Conservation (phyloP, 2,329 filamentous ascomycete species). For the Eurotiales sp. region DNA sequence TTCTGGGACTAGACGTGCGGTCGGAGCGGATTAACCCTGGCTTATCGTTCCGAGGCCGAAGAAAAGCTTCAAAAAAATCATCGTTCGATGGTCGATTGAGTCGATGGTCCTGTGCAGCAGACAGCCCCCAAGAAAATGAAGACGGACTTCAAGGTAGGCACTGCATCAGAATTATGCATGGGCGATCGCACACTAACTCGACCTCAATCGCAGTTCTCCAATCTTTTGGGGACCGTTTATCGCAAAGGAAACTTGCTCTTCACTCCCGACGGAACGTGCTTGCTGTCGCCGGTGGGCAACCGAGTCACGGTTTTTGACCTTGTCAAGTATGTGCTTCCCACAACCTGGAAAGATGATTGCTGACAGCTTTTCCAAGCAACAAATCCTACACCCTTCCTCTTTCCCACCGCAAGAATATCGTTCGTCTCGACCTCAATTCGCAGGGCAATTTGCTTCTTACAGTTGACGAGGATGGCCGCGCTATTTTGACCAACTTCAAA, state of each 20-base stretch:
- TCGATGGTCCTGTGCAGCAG: neutral
- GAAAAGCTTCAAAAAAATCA: constrained; percentile 17
- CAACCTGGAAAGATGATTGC: neutral
- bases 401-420: constrained; percentile 89
- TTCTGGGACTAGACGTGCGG: constrained; percentile 20
- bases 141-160: constrained; percentile 91
- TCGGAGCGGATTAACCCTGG: constrained; percentile 25
- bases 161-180: neutral
- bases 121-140: constrained; percentile 64
- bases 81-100: constrained; percentile 11
- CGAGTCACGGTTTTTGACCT: constrained; percentile 93
- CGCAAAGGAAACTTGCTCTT: constrained; percentile 96
- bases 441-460: constrained; percentile 88
- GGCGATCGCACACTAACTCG: constrained; percentile 12
- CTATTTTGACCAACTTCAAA: constrained; percentile 86
- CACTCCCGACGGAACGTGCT: constrained; percentile 90
- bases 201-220: constrained; percentile 72
- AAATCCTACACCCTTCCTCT: constrained; percentile 58
- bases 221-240: constrained; percentile 96
- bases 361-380: constrained; percentile 27
- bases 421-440: constrained; percentile 81
- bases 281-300: constrained; percentile 95
- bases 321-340: constrained; percentile 65
- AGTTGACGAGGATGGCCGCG: constrained; percentile 88
- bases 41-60: constrained; percentile 23